Conservation (phyloP, 306 rosid species). For the Dryas alaskensis region DNA sequence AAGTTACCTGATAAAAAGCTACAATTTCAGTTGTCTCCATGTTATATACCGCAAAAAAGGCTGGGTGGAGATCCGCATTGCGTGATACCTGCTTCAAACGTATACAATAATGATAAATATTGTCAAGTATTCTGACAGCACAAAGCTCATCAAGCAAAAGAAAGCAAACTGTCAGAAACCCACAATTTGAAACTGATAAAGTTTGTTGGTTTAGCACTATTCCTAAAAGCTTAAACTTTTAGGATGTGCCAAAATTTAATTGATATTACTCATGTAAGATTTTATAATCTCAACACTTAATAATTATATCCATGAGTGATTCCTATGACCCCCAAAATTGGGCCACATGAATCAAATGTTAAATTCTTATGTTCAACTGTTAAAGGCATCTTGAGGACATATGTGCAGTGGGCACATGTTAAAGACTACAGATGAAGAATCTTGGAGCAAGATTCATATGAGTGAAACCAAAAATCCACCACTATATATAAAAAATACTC, state of each 20-base stretch:
- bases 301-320: too few relatives aligned
- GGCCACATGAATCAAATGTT: neutral
- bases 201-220: neutral
- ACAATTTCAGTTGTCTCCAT: conserved; percentile 96
- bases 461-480: neutral
- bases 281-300: too few relatives aligned
- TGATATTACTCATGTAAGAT: too few relatives aligned
- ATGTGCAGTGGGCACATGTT: neutral
- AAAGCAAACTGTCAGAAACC: conserved; percentile 1
- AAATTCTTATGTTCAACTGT: neutral
- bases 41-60: conserved; percentile 86
- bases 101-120: conserved; percentile 22
- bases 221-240: neutral
- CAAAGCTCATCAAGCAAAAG: conserved; percentile 9
- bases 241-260: neutral
- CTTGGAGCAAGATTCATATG: neutral
- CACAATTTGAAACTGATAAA: conserved; percentile 2
- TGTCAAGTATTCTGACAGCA: conserved; percentile 16
- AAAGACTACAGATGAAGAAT: neutral
- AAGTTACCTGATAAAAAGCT: conserved; percentile 79
- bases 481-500: neutral
- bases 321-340: neutral
- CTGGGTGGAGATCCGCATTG: conserved; percentile 70
- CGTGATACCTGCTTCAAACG: conserved; percentile 69
- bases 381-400: neutral